Evolutionary conservation across 1,139 yeast genomes (phyloP), one percentile per base, ranked within the genome.

Genomic region (Scheffersomyces illinoinensis): DNA sequence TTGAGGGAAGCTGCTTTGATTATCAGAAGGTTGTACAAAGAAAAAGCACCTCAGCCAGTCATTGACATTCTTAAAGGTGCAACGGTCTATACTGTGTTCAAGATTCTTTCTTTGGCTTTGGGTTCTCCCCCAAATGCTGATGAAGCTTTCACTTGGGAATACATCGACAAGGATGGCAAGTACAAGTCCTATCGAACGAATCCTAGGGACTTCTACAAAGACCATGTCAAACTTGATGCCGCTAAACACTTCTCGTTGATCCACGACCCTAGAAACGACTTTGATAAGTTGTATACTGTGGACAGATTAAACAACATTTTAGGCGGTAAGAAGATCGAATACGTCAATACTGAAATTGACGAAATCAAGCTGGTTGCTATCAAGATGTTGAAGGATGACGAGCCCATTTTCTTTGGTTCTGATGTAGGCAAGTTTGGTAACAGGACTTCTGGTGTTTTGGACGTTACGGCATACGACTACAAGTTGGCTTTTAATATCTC

Each of bases 391-490:
- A 83, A 88, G 72, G 82, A 79, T 61, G 87, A 90, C 73, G 89
- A 88, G 72, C 90, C 96, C 0, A 91, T 91, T 4, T 91, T 90
- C 75, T 91, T 91, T 69, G 97, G 96, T 19, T 88, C 93, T 46
- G 96, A 91, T 73, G 91, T 93, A 19, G 95, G 93, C n/a, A 87
- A 86, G 70, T 87, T 81, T 66, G 74, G 84, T 82, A 85, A 88
- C 72, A 80, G 81, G 60, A 71, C 71, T 39, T 70, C 83, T 14
- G 97, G 97, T 60, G 75, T 90, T 55, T 87, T 91, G 83, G 96
- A 90, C 69, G 76, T 85, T 18, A 80, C 83, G 47, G 82, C 89
- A 20, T 91, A 88, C 84, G 88, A 89, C 68, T 89, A 86, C 72
- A 74, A 81, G 60, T 80, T 90, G 60, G 93, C 88, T 0, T 90